A percentile compares a stretch with the other conserved stretches of the same genome.
These are phyloP conservation scores for Gossypium laxum DNA, from an alignment of 441 rosid genomes.

Conservation along the genomic window DNA sequence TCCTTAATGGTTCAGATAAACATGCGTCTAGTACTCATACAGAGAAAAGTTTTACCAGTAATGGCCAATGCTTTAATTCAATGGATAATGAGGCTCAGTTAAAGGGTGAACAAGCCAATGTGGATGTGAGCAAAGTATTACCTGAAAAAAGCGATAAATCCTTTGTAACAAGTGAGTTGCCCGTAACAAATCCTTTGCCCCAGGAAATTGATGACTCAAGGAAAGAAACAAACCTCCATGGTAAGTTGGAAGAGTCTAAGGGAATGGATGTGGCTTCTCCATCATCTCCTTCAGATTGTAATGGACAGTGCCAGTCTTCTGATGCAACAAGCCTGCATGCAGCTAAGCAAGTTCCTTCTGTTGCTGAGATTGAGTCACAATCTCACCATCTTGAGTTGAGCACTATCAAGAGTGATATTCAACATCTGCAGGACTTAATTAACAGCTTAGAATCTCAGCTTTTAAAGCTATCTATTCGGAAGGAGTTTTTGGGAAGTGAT, in stretches of 20 bases:
- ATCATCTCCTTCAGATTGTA: slow-evolving; percentile 23
- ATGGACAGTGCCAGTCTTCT: slow-evolving; percentile 25
- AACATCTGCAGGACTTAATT: slow-evolving; percentile 51
- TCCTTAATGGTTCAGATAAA: slow-evolving; percentile 26
- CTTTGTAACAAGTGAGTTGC: slow-evolving; percentile 24
- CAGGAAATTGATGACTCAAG: slow-evolving; percentile 25
- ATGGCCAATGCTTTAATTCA: slow-evolving; percentile 13
- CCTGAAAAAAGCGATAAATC: slow-evolving; percentile 31
- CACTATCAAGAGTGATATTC: slow-evolving; percentile 45
- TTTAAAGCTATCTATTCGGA: slow-evolving; percentile 52
- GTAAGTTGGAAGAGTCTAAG: slow-evolving; percentile 27
- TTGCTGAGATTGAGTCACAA: slow-evolving; percentile 43
- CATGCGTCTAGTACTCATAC: slow-evolving; percentile 18
- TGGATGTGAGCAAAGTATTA: slow-evolving; percentile 24
- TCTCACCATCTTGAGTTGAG: slow-evolving; percentile 45
- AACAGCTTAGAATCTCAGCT: slow-evolving; percentile 53
- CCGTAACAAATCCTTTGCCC: slow-evolving; percentile 30
- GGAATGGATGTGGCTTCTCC: slow-evolving; percentile 22
- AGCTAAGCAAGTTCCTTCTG: slow-evolving; percentile 30
- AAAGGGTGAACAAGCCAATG: slow-evolving; percentile 24
- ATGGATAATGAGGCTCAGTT: slow-evolving; percentile 16
- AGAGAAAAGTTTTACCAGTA: slow-evolving; percentile 22
- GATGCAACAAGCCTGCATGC: slow-evolving; percentile 24
- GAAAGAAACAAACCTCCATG: slow-evolving; percentile 25
- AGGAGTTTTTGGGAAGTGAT: slow-evolving; percentile 85